Evolutionary conservation across 2,329 filamentous ascomycete genomes (phyloP).

Genomic region (Penicillium sp.): DNA sequence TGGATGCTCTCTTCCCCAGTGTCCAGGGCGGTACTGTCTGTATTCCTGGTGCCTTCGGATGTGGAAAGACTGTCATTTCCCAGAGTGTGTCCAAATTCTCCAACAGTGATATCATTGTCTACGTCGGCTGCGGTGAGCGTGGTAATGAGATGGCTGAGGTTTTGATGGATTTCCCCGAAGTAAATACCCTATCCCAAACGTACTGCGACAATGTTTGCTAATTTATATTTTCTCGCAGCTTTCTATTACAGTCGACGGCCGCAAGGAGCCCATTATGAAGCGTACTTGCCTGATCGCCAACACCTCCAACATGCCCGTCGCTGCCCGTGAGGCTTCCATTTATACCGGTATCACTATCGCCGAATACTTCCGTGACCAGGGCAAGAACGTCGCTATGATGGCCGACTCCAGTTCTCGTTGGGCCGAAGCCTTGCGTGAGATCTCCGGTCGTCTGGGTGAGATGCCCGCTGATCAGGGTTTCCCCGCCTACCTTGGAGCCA

Average conservation of each 20-base stretch:
- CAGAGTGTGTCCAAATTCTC: conserved; percentile 99
- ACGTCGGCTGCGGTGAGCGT: conserved; percentile 89
- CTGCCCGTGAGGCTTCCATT: conserved; percentile 95
- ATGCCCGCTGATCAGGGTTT: conserved; percentile 99
- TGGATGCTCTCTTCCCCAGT: conserved; percentile 92
- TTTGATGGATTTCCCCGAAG: conserved; percentile 97
- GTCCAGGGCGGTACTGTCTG: conserved; percentile 97
- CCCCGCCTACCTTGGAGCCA: conserved; percentile 93
- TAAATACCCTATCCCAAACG: conserved; percentile 27
- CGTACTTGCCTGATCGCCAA: conserved; percentile 97
- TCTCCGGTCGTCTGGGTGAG: conserved; percentile 96
- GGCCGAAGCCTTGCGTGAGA: conserved; percentile 97
- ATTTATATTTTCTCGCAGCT: conserved; percentile 50
- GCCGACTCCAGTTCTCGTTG: conserved; percentile 96
- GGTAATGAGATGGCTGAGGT: conserved; percentile 99
- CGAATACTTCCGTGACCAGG: conserved; percentile 96
- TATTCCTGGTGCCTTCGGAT: conserved; percentile 97
- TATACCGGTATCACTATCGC: conserved; percentile 94
- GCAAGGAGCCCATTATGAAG: conserved; percentile 99
- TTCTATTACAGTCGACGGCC: conserved; percentile 87
- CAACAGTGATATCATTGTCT: conserved; percentile 98
- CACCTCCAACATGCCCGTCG: conserved; percentile 99
- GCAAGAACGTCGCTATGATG: conserved; percentile 99
- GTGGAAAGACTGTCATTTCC: conserved; percentile 98
- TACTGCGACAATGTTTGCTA: conserved; percentile 11